Evolutionary conservation across 371 early-diverging fungal species (phyloP).

Genomic region (Haplosporangium sp.): DNA sequence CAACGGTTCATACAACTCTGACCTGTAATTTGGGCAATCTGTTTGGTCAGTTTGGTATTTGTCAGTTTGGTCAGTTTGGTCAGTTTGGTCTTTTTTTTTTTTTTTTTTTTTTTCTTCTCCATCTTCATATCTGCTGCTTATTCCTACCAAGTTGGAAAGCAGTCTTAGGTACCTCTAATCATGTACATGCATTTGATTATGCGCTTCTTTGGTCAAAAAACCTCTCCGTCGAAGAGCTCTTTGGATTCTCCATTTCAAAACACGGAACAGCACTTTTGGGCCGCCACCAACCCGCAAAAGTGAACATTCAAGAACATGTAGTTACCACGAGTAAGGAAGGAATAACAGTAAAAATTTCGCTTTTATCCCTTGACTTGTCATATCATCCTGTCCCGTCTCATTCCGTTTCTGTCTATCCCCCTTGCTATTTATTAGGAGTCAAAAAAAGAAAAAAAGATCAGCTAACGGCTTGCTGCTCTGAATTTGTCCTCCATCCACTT

Average conservation of each 20-base stretch:
- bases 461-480: conserved; percentile 24
- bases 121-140: no score
- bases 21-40: no score
- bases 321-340: background rate
- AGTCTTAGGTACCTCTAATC: no score
- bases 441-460: background rate
- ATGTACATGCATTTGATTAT: no score
- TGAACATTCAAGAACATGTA: background rate
- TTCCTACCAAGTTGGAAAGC: no score
- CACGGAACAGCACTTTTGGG: background rate
- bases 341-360: background rate
- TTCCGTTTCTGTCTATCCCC: conserved; percentile 13
- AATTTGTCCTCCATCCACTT: background rate
- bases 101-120: no score
- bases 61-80: no score
- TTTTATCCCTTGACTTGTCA: conserved; percentile 1
- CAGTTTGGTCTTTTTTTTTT: no score
- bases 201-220: no score
- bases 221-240: no score
- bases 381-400: conserved; percentile 8
- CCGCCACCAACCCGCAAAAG: background rate
- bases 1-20: no score
- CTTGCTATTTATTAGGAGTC: conserved; percentile 6
- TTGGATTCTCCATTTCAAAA: background rate
- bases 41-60: no score